phyloP scores from a whole-genome alignment of 1,284 basidiomycete species.

The Trametes pubescens region DNA sequence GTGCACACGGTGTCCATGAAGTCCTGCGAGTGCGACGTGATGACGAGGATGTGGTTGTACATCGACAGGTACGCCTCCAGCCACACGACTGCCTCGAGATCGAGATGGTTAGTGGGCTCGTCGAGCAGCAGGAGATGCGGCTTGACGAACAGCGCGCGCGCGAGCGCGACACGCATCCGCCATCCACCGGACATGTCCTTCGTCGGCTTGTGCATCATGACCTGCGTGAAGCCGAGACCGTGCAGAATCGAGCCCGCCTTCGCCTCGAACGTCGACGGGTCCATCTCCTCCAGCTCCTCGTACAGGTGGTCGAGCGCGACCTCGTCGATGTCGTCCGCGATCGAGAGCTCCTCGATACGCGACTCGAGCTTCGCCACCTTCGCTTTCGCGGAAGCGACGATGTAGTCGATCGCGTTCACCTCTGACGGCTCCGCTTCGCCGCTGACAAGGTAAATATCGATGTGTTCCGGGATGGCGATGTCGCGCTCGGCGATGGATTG shows the following conservation, averaged over 20 bases:
- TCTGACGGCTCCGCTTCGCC: constrained; percentile 98
- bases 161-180: constrained; percentile 98
- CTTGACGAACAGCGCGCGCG: constrained; percentile 95
- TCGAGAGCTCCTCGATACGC: constrained; percentile 93
- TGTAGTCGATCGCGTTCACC: constrained; percentile 95
- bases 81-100: constrained; percentile 96
- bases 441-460: constrained; percentile 97
- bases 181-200: constrained; percentile 99
- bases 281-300: constrained; percentile 97
- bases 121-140: constrained; percentile 95
- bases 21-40: constrained; percentile 97
- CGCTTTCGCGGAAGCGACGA: constrained; percentile 90
- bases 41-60: constrained; percentile 98
- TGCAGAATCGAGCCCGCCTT: constrained; percentile 97
- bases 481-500: constrained; percentile 89
- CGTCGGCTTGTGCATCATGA: constrained; percentile 97
- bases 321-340: constrained; percentile 92
- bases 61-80: constrained; percentile 97
- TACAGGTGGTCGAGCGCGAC: constrained; percentile 86
- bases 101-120: constrained; percentile 90
- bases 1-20: constrained; percentile 99
- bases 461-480: constrained; percentile 93
- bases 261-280: constrained; percentile 94
- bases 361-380: constrained; percentile 97
- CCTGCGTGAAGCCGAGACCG: constrained; percentile 91